Conservation (phyloP, 371 early-diverging fungal species). For the Syncephalastrum monosporum region DNA sequence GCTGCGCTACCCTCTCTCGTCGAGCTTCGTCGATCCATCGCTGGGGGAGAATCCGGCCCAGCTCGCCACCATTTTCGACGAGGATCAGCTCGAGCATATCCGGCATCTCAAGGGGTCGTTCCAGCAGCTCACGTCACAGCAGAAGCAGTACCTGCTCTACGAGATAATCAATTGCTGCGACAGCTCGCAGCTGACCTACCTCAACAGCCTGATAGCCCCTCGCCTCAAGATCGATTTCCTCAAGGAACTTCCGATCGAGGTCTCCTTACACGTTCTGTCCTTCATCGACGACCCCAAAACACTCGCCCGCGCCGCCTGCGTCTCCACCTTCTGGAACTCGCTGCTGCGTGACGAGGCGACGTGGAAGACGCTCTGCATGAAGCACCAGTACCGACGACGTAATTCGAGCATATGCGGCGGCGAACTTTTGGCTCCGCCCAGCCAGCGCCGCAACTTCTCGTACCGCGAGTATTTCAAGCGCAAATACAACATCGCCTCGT, state of each 20-base stretch:
- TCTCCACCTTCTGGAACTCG: constrained; percentile 74
- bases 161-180: constrained; percentile 59
- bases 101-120: constrained; percentile 41
- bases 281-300: constrained; percentile 68
- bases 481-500: constrained; percentile 69
- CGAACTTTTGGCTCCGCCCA: constrained; percentile 46
- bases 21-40: constrained; percentile 14
- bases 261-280: constrained; percentile 69
- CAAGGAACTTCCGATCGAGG: constrained; percentile 72
- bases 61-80: constrained; percentile 30
- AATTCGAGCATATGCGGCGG: constrained; percentile 53
- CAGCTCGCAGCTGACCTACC: constrained; percentile 56
- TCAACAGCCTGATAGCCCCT: constrained; percentile 58
- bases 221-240: constrained; percentile 78
- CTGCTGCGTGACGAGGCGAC: constrained; percentile 65
- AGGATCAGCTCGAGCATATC: constrained; percentile 37
- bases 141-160: constrained; percentile 40
- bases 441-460: constrained; percentile 50
- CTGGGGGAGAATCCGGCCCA: constrained; percentile 21
- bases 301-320: constrained; percentile 71
- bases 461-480: constrained; percentile 78
- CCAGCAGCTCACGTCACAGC: constrained; percentile 40
- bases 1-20: too few relatives aligned
- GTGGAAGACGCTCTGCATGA: constrained; percentile 53
- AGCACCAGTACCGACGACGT: constrained; percentile 47